These are phyloP conservation scores for Colletotrichum kahawae DNA, from an alignment of 2,329 filamentous ascomycete genomes.

Conservation along the genomic window DNA sequence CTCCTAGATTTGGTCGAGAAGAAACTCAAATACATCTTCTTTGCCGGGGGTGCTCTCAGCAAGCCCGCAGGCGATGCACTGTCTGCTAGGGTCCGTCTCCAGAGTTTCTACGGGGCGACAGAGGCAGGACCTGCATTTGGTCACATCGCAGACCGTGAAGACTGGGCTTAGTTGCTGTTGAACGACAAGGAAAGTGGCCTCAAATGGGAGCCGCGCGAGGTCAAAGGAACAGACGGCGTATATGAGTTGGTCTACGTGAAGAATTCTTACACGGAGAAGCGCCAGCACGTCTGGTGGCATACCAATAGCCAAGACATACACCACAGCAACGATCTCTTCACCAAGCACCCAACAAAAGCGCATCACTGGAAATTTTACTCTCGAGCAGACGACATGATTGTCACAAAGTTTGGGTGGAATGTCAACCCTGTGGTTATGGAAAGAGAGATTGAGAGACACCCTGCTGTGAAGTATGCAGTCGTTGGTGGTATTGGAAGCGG, in stretches of 20 bases:
- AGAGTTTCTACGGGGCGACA: conserved; percentile 34
- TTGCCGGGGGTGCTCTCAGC: conserved; percentile 33
- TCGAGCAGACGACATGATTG: conserved; percentile 42
- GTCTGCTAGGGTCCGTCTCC: conserved; percentile 27
- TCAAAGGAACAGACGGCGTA: conserved; percentile 23
- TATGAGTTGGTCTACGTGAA: conserved; percentile 38
- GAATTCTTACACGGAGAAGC: conserved; percentile 24
- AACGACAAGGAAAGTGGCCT: conserved; percentile 23
- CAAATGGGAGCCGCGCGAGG: neutral
- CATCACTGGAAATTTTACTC: conserved; percentile 40
- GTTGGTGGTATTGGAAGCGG: conserved; percentile 36
- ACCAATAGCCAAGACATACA: neutral
- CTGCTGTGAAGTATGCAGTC: conserved; percentile 32
- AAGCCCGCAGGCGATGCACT: conserved; percentile 33
- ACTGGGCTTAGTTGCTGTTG: conserved; percentile 36
- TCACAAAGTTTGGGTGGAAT: conserved; percentile 47
- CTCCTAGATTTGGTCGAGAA: conserved; percentile 28
- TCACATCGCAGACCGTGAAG: conserved; percentile 26
- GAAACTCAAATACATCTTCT: conserved; percentile 28
- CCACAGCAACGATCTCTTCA: conserved; percentile 42
- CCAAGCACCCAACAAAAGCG: conserved; percentile 34
- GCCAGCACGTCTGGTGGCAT: conserved; percentile 44
- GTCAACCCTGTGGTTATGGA: conserved; percentile 45
- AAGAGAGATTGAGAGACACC: conserved; percentile 31
- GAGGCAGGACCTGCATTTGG: conserved; percentile 29